Conservation (phyloP, 139 green algal genomes). For the Chlamydomonas sp. region DNA sequence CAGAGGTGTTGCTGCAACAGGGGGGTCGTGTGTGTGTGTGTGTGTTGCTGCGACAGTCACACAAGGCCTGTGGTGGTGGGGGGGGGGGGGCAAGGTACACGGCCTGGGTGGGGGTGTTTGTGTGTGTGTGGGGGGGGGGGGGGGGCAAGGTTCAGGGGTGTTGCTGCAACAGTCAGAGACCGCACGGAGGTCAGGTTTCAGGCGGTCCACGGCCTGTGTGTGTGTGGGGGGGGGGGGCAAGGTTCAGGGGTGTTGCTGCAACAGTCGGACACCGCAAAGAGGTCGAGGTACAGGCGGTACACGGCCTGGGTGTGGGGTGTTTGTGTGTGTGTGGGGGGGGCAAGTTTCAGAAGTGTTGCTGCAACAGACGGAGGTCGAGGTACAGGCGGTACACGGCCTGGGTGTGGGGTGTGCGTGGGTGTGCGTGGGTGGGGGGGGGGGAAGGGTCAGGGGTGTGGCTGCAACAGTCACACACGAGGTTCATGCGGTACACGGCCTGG, state of each 20-base stretch:
- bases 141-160: not conserved
- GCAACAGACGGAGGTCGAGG: conserved; percentile 5
- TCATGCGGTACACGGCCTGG: conserved; percentile 12
- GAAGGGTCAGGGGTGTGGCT: not conserved
- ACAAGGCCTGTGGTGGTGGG: not conserved
- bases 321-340: not conserved
- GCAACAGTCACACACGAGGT: conserved; percentile 4
- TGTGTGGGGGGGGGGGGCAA: not conserved
- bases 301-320: not conserved
- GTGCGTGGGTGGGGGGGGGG: not conserved
- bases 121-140: not conserved
- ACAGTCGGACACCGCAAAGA: not conserved
- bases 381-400: conserved; percentile 14
- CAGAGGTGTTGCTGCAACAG: not conserved
- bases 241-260: not conserved
- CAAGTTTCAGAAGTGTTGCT: not conserved
- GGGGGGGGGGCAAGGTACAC: not conserved
- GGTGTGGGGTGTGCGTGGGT: too few species aligned
- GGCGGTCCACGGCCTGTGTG: conserved; percentile 2
- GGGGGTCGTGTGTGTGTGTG: not conserved
- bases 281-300: conserved; percentile 16
- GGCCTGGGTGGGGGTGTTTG: not conserved
- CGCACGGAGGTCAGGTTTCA: conserved; percentile 7
- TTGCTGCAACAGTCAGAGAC: conserved; percentile 4
- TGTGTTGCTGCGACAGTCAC: not conserved